These are phyloP conservation scores for Trypanosoma boissoni DNA, from an alignment of 208 protist species.

Conservation along the genomic window DNA sequence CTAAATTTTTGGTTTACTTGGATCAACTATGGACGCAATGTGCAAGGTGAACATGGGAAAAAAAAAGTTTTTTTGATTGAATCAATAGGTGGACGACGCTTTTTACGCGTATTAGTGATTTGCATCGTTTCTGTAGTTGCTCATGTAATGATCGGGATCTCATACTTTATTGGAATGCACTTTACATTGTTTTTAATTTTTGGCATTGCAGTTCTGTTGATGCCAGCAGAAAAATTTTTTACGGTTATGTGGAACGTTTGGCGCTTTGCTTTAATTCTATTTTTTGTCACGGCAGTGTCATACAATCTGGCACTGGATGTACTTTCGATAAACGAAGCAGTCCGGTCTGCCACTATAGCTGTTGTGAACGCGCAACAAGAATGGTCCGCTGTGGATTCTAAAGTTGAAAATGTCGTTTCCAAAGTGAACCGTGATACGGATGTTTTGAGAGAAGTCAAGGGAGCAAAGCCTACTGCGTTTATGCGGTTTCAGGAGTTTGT, in stretches of 20 bases:
- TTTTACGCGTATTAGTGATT: conserved; percentile 38
- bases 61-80: conserved; percentile 21
- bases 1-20: conserved; percentile 4
- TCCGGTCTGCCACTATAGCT: conserved; percentile 43
- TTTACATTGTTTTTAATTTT: conserved; percentile 35
- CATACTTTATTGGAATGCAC: conserved; percentile 48
- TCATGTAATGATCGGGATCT: conserved; percentile 39
- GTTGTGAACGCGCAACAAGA: conserved; percentile 26
- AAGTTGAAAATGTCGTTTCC: background rate
- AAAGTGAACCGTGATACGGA: background rate
- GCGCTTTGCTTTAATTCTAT: conserved; percentile 32
- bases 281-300: conserved; percentile 47
- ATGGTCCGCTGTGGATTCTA: conserved; percentile 1
- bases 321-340: conserved; percentile 39
- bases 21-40: background rate
- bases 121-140: conserved; percentile 27
- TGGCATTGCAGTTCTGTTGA: conserved; percentile 30
- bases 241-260: conserved; percentile 41
- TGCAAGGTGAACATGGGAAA: background rate
- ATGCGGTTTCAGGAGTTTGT: conserved; percentile 12
- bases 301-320: conserved; percentile 47
- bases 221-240: conserved; percentile 29
- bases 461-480: conserved; percentile 4
- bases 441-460: background rate
- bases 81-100: conserved; percentile 25